Evolutionary conservation across 2,329 filamentous ascomycete genomes (phyloP).

Genomic region (Calonectria naviculata): DNA sequence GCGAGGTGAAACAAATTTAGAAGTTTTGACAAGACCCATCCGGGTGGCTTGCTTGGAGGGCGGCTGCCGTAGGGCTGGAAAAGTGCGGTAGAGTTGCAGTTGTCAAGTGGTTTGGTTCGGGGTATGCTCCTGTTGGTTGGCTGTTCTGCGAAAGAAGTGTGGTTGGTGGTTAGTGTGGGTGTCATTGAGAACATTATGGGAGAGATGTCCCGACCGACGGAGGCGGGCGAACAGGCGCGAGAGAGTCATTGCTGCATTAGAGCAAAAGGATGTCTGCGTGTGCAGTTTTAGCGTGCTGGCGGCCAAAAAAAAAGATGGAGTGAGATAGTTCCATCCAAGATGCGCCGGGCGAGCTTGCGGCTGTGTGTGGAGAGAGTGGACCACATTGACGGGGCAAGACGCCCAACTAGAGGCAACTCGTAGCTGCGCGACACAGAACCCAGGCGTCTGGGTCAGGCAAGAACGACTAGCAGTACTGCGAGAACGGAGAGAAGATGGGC

Average conservation of each 20-base stretch:
- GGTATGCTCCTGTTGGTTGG: background rate
- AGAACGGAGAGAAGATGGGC: background rate
- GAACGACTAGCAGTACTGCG: background rate
- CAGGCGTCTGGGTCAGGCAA: background rate
- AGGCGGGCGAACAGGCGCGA: background rate
- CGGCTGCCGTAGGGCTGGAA: slow-evolving; percentile 10
- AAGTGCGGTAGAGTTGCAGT: background rate
- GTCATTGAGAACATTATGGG: background rate
- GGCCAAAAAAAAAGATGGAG: background rate
- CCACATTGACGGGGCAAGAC: background rate
- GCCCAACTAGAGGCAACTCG: slow-evolving; percentile 6
- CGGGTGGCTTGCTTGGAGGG: background rate
- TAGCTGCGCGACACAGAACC: background rate
- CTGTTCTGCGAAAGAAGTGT: background rate
- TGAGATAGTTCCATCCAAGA: background rate
- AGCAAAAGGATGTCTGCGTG: background rate
- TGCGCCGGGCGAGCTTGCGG: slow-evolving; percentile 16
- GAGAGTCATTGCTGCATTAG: background rate
- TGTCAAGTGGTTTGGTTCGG: background rate
- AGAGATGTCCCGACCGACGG: background rate
- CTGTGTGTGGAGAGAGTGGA: slow-evolving; percentile 6
- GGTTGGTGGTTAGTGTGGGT: background rate
- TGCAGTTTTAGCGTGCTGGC: background rate
- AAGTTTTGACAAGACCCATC: slow-evolving; percentile 6
- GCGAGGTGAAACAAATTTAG: slow-evolving; percentile 17